Evolutionary conservation across 2,329 filamentous ascomycete species (phyloP).

Genomic region (Alternaria burnsii): DNA sequence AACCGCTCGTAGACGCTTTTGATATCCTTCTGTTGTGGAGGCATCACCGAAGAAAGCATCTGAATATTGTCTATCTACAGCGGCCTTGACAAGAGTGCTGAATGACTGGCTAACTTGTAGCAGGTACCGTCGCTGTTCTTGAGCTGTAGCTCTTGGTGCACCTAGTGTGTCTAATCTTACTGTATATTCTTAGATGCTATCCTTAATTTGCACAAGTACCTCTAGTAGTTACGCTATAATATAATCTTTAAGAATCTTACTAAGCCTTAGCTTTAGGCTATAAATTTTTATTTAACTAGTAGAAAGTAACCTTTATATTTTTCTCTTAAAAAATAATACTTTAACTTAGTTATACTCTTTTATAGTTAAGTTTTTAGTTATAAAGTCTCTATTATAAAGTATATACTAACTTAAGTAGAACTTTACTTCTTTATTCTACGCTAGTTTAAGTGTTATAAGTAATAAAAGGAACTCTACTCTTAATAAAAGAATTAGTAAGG

Average conservation of each 20-base stretch:
- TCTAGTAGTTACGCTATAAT: conserved; percentile 33
- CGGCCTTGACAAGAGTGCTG: conserved; percentile 55
- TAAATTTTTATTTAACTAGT: conserved; percentile 29
- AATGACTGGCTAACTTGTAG: conserved; percentile 56
- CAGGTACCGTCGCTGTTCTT: conserved; percentile 61
- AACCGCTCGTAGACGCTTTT: conserved; percentile 32
- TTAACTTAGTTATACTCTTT: conserved; percentile 53
- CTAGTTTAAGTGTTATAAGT: too few species aligned
- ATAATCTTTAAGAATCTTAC: conserved; percentile 33
- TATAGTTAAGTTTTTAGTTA: conserved; percentile 27
- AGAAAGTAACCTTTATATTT: conserved; percentile 50
- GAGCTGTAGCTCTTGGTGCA: conserved; percentile 52
- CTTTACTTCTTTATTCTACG: conserved; percentile 50
- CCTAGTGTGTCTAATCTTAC: conserved; percentile 59
- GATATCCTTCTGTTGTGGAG: conserved; percentile 18
- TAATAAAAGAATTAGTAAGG: too few species aligned
- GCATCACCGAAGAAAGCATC: conserved; percentile 59
- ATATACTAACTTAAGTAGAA: conserved; percentile 62
- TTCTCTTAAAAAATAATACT: conserved; percentile 43
- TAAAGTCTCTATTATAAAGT: conserved; percentile 57
- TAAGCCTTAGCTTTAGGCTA: conserved; percentile 28
- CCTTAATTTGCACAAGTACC: conserved; percentile 36
- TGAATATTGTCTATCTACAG: conserved; percentile 56
- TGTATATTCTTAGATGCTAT: conserved; percentile 27
- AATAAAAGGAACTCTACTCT: too few species aligned